Evolutionary conservation across 2,329 filamentous ascomycete species (phyloP), one percentile per base, ranked within the genome.

Genomic region (Alternaria brassicae): DNA sequence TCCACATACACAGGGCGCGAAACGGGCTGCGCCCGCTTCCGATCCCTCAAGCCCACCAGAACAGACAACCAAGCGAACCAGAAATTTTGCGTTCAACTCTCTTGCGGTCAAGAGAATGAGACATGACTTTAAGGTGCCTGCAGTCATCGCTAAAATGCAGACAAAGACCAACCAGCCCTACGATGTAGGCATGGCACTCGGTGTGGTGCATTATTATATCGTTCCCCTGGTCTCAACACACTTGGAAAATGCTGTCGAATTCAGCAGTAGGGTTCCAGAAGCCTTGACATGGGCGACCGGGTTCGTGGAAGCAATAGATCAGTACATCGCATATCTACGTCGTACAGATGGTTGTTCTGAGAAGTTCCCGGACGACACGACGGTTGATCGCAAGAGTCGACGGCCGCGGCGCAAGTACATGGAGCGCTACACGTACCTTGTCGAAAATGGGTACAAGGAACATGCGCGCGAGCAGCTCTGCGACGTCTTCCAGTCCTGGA

Each of bases 241-340:
- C 21, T 36, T 54, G 52, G 52, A 54, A 54, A 40, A 39, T 58
- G 15, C 51, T n/a, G 36, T 15, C 28, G 37, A 57, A 8, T 65
- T 65, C 44, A 40, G 37, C 32, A 47, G 40, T 30, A 54, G 23
- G 13, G 17, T 36, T 7, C 52, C 52, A 28, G 10, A 39, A 36
- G 42, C 32, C 13, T 27, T 54, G 23, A 15, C 17, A 48, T 54
- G 52, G 52, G 32, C 42, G 15, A 30, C 23, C 23, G 42, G 36
- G 6, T 61, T 61, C 25, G 44, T 61, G n/a, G 15, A 52, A 13
- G 47, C 56, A 13, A 37, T 64, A 6, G 60, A 67, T 44, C 32
- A 44, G 15, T 34, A 53, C 39, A 37, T 60, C 23, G 47, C 27
- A 5, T 27, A 56, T 15, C 32, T 57, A n/a, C 57, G 60, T 17